Evolutionary conservation across 768 basidiomycete species (phyloP), one percentile per base, ranked within the genome.

Genomic region (Strobilomyces dryophilus): DNA sequence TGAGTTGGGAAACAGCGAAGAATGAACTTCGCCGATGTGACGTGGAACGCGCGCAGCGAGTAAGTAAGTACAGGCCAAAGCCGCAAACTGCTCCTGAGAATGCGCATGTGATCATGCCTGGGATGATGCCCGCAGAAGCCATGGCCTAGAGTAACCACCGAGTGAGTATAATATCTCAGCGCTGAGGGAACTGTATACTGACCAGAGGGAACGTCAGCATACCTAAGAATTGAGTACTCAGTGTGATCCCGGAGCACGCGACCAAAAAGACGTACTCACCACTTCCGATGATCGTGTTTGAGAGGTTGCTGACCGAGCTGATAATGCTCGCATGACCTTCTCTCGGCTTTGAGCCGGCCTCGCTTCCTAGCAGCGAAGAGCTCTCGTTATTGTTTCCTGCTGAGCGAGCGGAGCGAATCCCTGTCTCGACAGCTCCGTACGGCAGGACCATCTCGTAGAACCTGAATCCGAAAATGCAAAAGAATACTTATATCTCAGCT

Each of bases 231-330:
- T 24, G 17, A 24, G 24, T 24, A 58, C 49, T 45, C n/a, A 36
- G 10, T 24, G 4, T 4, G 24, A 4, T 27, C 5, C 20, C 11
- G 14, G 17, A 17, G 15, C 34, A 45, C 18, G 32, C 35, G 14
- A 40, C 40, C 15, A 36, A 24, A 36, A 21, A 27, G 5, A 32
- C 27, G 11, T 26, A 77, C 79, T 62, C 67, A 84, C 92, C 92
- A 50, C 89, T 95, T 14, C 93, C 93, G 59, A 97, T 87, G 61
- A 95, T 92, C 0, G 94, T 97, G 61, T 97, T 97, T 24, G 84
- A 74, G 40, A 97, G 73, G 64, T 93, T 93, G 59, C 88, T 85
- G 47, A 90, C 76, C 46, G 82, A 84, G 57, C 87, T 88, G 18
- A 75, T 58, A 26, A 92, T 67, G 40, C 73, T 81, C 11, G 89